phyloP scores from a whole-genome alignment of 169 alveolate species.

The Plasmodium sp. region DNA sequence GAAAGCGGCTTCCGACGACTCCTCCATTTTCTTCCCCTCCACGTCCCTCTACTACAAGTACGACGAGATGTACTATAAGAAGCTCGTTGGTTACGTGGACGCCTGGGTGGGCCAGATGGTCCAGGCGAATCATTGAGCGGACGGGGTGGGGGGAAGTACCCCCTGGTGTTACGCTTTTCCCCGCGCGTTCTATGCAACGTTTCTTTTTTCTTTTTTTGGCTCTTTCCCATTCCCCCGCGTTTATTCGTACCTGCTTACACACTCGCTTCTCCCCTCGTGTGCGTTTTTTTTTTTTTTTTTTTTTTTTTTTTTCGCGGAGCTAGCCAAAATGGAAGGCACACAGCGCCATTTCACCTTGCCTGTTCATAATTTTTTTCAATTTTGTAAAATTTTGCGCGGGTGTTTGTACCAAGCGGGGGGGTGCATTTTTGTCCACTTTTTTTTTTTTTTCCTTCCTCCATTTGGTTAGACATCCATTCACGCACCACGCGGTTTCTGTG shows the following conservation, averaged over 20 bases:
- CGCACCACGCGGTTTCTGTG: not conserved
- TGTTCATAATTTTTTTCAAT: not conserved
- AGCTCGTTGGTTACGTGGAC: conserved; percentile 15
- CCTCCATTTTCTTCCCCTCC: conserved; percentile 50
- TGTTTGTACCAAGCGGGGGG: not conserved
- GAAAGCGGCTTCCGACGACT: not conserved
- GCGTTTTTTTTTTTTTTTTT: not conserved
- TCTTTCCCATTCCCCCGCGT: not conserved
- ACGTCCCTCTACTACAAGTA: conserved; percentile 57
- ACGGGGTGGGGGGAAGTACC: not conserved
- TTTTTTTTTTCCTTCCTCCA: not conserved
- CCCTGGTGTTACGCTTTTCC: not conserved
- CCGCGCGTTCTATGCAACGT: not conserved
- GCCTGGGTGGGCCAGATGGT: conserved; percentile 37
- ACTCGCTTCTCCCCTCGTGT: not conserved
- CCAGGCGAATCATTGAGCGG: not conserved
- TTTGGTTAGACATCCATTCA: not conserved
- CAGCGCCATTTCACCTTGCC: not conserved
- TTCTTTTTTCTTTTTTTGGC: not conserved
- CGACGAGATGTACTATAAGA: conserved; percentile 39
- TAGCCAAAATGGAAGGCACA: not conserved
- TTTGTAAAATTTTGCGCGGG: not conserved
- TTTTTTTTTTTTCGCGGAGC: not conserved
- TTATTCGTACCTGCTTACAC: not conserved
- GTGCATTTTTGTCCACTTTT: not conserved